Base-by-base conservation (phyloP, 1,284 basidiomycete genomes). In the Austropuccinia psidii region DNA sequence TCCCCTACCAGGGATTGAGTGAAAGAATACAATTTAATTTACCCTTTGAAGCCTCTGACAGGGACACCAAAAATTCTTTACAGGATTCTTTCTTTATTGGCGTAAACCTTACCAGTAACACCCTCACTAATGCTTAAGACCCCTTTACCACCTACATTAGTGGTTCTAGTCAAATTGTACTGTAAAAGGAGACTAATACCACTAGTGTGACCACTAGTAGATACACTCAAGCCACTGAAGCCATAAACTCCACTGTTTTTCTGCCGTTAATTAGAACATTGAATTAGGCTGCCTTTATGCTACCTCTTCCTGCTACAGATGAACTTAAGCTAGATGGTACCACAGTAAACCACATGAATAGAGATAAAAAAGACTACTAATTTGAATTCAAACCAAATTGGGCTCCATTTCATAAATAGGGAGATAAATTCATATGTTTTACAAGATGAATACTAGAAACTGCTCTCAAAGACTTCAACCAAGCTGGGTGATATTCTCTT, bases 381-480 rank as follows among this genome's bases (percentile, higher is more conserved):
- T 54, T 52, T 24, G 83, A 80, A 37, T 81, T 80, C 21, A 87
- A 85, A 76, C 88, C 86, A 41, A 89, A 78, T 52, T 89, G 84
- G 17, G 86, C 82, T 64, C 87, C 86, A 79, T 94, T 60, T 29
- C 41, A 13, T 13, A 70, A 24, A 33, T 58, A 60, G 21, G 69
- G 58, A 2, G 69, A 62, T 4, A 58, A 45, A 35, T 62, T 15
- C 39, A 57, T 57, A 17, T 62, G 49, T 61, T 72, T 72, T 19
- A 58, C 92, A 11, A 93, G 88, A 78, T 95, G 93, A 80, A 96
- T 87, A 77, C 89, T 91, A 79, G 96, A 92, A 54, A 99, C 91
- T 0, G 90, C 88, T 0, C 90, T 88, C 58, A 99, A 83, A 0
- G 93, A 89, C 7, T 89, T 86, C 9, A 90, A 89, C 1, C 93